These are phyloP conservation scores for Cercospora nicotianae DNA, from an alignment of 2,329 filamentous ascomycete genomes.

Conservation along the genomic window DNA sequence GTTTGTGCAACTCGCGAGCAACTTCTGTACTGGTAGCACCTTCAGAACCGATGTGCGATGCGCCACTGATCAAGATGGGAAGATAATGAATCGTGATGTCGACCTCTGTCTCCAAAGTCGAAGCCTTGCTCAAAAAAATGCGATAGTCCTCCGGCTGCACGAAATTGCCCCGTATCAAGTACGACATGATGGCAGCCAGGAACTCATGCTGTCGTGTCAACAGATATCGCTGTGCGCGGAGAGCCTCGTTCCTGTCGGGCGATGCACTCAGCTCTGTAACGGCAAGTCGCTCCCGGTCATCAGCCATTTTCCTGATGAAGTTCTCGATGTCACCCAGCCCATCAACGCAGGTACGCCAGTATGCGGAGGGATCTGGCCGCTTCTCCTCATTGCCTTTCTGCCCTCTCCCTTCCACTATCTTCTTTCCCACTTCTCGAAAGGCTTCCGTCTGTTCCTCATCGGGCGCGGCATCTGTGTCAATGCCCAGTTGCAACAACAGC, in stretches of 20 bases:
- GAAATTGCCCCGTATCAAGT: conserved; percentile 74
- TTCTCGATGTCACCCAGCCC: conserved; percentile 74
- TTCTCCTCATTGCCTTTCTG: conserved; percentile 46
- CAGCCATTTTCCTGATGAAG: conserved; percentile 73
- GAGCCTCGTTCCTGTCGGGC: conserved; percentile 69
- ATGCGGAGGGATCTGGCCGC: conserved; percentile 57
- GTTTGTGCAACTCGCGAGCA: conserved; percentile 67
- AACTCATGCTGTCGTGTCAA: conserved; percentile 88
- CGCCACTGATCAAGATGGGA: conserved; percentile 73
- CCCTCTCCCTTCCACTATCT: conserved; percentile 53
- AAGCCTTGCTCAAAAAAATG: conserved; percentile 66
- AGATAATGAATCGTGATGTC: conserved; percentile 74
- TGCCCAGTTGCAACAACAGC: conserved; percentile 70
- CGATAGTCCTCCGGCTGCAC: conserved; percentile 71
- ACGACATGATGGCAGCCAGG: conserved; percentile 75
- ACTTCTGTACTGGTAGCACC: conserved; percentile 65
- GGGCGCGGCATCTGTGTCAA: conserved; percentile 52
- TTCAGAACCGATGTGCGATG: conserved; percentile 74
- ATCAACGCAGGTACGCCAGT: conserved; percentile 71
- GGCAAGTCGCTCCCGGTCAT: conserved; percentile 72
- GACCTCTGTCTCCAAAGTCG: conserved; percentile 75
- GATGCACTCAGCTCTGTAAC: conserved; percentile 68
- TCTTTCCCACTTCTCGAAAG: conserved; percentile 57
- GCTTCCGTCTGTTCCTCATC: conserved; percentile 45
- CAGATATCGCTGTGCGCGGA: conserved; percentile 77